Percentiles rank a stretch among this genome's conserved stretches.
Evolutionary conservation across 176 grass and related monocot genomes (phyloP).

Genomic region (Panicum miliaceum): DNA sequence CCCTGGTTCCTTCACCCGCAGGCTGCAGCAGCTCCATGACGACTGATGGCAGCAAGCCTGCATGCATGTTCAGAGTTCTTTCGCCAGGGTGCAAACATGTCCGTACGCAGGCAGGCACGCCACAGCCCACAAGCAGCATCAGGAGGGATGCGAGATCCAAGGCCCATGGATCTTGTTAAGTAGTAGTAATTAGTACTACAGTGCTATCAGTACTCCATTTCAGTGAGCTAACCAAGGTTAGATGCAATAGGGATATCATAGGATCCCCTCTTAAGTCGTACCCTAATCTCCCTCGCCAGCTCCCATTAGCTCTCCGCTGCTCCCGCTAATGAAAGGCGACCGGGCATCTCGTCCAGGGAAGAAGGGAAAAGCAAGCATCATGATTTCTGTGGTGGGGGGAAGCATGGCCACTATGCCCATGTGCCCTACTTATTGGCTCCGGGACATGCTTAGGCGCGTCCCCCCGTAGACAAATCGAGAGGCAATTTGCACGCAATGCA

Average conservation of each 20-base stretch:
- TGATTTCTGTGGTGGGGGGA: slow-evolving; percentile 31
- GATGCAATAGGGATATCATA: neutral
- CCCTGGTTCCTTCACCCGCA: no score
- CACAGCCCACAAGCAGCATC: neutral
- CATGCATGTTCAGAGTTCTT: slow-evolving; percentile 9
- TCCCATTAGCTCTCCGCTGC: neutral
- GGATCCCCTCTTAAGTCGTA: neutral
- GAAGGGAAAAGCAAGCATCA: slow-evolving; percentile 40
- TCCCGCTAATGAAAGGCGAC: slow-evolving; percentile 15
- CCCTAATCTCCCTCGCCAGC: slow-evolving; percentile 14
- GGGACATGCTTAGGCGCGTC: slow-evolving; percentile 39
- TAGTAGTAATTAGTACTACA: neutral
- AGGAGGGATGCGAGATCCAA: slow-evolving; percentile 31
- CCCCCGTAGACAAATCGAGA: slow-evolving; percentile 29
- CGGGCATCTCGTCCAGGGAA: neutral
- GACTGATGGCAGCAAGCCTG: neutral
- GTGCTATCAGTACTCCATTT: neutral
- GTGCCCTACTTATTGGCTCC: slow-evolving; percentile 48
- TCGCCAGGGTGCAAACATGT: slow-evolving; percentile 9
- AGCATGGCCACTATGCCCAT: slow-evolving; percentile 27
- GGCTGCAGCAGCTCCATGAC: neutral
- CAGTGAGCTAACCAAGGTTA: slow-evolving; percentile 29
- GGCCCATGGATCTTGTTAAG: neutral
- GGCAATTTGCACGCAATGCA: slow-evolving; percentile 24
- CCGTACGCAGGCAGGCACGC: neutral